Evolutionary conservation across 768 basidiomycete genomes (phyloP).

Genomic region (Pleurotus sapidus): DNA sequence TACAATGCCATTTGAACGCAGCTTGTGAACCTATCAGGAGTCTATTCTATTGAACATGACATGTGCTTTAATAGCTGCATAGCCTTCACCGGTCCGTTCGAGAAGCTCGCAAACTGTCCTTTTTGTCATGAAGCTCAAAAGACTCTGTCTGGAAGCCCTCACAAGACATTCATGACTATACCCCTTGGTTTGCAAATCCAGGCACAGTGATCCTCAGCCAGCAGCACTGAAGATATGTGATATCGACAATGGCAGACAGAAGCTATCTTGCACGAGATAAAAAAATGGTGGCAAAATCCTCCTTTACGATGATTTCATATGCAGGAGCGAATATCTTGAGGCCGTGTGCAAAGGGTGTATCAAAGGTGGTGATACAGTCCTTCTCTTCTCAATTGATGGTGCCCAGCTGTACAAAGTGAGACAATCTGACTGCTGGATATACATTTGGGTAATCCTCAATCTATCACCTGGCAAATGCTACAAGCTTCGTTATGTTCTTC

Average conservation of each 20-base stretch:
- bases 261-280: constrained; percentile 3
- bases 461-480: constrained; percentile 19
- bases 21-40: constrained; percentile 23
- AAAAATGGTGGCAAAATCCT: not conserved
- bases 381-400: constrained; percentile 36
- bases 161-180: constrained; percentile 29
- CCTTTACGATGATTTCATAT: constrained; percentile 22
- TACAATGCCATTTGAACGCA: constrained; percentile 10
- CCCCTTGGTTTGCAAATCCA: constrained; percentile 36
- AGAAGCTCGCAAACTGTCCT: constrained; percentile 19
- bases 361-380: constrained; percentile 25
- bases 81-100: constrained; percentile 33
- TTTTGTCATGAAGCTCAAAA: constrained; percentile 24
- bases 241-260: constrained; percentile 17
- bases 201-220: constrained; percentile 18
- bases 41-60: constrained; percentile 24
- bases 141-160: constrained; percentile 19
- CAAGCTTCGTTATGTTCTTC: constrained; percentile 21
- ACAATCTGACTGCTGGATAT: constrained; percentile 23
- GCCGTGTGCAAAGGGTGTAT: constrained; percentile 17
- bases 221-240: constrained; percentile 18
- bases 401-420: constrained; percentile 35
- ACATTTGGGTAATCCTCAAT: constrained; percentile 36
- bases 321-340: constrained; percentile 23
- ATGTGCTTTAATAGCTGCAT: constrained; percentile 40